These are phyloP conservation scores for Pugionium cornutum DNA, from an alignment of 345 rosid species.

Conservation along the genomic window DNA sequence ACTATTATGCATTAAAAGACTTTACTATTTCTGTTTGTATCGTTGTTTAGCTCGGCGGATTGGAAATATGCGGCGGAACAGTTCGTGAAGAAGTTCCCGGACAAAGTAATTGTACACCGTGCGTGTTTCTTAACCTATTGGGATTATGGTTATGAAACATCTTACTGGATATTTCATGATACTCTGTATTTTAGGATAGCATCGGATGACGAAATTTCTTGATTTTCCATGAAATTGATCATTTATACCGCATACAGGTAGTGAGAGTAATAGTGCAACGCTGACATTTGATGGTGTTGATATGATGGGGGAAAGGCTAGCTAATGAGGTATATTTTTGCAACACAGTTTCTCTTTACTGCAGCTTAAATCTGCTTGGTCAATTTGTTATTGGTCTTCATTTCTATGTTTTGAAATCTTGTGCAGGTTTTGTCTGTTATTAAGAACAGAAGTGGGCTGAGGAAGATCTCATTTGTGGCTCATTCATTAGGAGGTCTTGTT, in stretches of 20 bases:
- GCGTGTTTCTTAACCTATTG: constrained; percentile 42
- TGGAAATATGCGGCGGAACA: constrained; percentile 92
- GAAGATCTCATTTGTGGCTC: constrained; percentile 94
- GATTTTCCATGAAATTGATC: constrained; percentile 6
- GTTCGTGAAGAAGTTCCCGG: constrained; percentile 81
- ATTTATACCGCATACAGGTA: constrained; percentile 51
- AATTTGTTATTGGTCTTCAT: constrained; percentile 8
- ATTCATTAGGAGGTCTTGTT: constrained; percentile 93
- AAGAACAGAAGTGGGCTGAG: constrained; percentile 53
- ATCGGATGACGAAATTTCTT: not conserved
- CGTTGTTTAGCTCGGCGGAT: constrained; percentile 65
- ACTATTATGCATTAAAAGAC: not conserved
- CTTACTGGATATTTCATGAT: not conserved
- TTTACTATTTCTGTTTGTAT: constrained; percentile 2
- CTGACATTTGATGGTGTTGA: constrained; percentile 94
- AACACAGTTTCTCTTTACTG: constrained; percentile 29
- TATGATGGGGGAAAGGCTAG: constrained; percentile 90
- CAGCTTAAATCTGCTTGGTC: not conserved
- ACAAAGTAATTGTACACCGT: constrained; percentile 82
- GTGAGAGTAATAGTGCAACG: constrained; percentile 72
- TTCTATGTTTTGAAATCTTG: constrained; percentile 21
- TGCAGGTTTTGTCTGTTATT: constrained; percentile 73
- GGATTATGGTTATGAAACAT: not conserved
- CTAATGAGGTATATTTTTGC: constrained; percentile 64
- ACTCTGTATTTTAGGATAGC: not conserved